Percentiles rank a stretch among this genome's conserved stretches.
Conservation (phyloP, 768 basidiomycete genomes). For the Pleurotus tuber-regium region DNA sequence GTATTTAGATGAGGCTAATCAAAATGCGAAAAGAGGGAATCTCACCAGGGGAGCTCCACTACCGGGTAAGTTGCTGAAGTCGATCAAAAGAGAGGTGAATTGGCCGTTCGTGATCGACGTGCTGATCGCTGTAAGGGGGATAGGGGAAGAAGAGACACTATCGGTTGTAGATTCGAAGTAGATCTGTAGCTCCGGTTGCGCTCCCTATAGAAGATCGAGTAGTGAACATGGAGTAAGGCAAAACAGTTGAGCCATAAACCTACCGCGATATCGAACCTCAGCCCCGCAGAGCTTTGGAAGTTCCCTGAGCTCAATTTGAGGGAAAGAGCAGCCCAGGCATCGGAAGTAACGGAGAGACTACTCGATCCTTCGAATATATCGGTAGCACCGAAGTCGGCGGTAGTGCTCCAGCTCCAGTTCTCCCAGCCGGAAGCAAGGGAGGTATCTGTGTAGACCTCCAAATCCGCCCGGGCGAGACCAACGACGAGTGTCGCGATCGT, state of each 20-base stretch:
- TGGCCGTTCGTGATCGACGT: constrained; percentile 30
- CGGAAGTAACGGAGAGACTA: constrained; percentile 42
- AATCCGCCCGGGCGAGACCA: constrained; percentile 15
- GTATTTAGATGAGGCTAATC: neutral
- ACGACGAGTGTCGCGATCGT: neutral
- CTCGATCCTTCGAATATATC: constrained; percentile 39
- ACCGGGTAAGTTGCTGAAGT: constrained; percentile 46
- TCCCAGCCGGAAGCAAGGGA: constrained; percentile 44
- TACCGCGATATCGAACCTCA: constrained; percentile 50
- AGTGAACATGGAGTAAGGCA: neutral
- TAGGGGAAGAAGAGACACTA: constrained; percentile 32
- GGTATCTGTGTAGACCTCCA: constrained; percentile 39
- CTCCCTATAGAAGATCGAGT: constrained; percentile 29
- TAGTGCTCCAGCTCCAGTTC: constrained; percentile 50
- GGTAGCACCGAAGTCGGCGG: constrained; percentile 41
- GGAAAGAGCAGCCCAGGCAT: constrained; percentile 43
- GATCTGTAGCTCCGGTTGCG: constrained; percentile 42
- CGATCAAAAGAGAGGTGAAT: constrained; percentile 44
- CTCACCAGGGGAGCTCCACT: constrained; percentile 35
- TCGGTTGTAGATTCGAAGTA: constrained; percentile 38
- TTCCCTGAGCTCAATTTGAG: constrained; percentile 37
- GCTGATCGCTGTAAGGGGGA: constrained; percentile 42
- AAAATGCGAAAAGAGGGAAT: neutral
- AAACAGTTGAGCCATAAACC: constrained; percentile 16
- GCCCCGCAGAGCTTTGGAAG: constrained; percentile 43